These are phyloP conservation scores for Lichtheimia ornata DNA, from an alignment of 371 early-diverging fungal species.

Conservation along the genomic window DNA sequence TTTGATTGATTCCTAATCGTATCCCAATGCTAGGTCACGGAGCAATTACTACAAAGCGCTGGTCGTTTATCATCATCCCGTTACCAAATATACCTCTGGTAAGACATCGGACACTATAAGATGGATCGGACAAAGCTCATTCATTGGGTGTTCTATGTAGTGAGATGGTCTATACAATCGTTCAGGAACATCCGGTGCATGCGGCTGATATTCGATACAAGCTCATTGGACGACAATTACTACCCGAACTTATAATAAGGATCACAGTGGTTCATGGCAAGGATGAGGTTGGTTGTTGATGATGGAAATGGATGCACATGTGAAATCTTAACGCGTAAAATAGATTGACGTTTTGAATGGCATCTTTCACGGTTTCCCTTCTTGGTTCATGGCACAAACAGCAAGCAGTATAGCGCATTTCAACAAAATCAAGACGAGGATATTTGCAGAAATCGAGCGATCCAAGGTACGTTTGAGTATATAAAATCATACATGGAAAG, in stretches of 20 bases:
- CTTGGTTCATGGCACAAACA: conserved; percentile 44
- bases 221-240: conserved; percentile 32
- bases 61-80: conserved; percentile 20
- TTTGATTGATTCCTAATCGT: background rate
- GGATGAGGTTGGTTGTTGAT: conserved; percentile 28
- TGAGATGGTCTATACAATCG: conserved; percentile 37
- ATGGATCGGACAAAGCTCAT: background rate
- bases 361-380: conserved; percentile 29
- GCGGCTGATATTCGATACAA: conserved; percentile 30
- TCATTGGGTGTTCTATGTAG: conserved; percentile 12
- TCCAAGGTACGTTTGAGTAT: background rate
- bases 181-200: conserved; percentile 31
- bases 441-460: conserved; percentile 26
- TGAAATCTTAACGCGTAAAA: background rate
- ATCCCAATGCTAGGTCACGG: conserved; percentile 17
- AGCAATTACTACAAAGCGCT: conserved; percentile 24
- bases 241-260: conserved; percentile 39
- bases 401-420: conserved; percentile 31
- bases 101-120: background rate
- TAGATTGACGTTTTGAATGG: conserved; percentile 43
- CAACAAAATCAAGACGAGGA: conserved; percentile 32
- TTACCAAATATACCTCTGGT: conserved; percentile 32
- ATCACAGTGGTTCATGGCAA: conserved; percentile 36
- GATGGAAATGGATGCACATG: background rate
- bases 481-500: background rate